Conservation (phyloP, 140 eudicot species). For the Stevia rebaudiana region DNA sequence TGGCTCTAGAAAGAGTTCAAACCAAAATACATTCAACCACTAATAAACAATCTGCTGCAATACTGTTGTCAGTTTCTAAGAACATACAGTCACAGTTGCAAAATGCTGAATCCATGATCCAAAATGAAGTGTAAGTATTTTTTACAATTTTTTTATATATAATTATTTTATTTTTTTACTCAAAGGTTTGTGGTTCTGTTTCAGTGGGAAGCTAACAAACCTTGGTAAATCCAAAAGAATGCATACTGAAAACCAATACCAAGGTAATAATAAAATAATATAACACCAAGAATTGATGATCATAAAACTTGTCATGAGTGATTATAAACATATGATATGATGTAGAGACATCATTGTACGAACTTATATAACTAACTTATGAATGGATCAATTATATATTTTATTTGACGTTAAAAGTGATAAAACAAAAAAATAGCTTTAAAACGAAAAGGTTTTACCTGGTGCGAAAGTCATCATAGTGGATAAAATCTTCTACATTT, state of each 20-base stretch:
- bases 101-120: conserved; percentile 71
- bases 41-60: conserved; percentile 62
- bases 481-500: background rate
- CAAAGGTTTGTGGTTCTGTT: conserved; percentile 32
- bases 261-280: conserved; percentile 43
- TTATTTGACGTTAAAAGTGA: background rate
- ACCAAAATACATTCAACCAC: conserved; percentile 58
- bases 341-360: background rate
- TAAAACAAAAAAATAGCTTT: background rate
- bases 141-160: background rate
- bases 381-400: background rate
- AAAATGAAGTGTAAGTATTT: conserved; percentile 62
- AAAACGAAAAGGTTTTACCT: background rate
- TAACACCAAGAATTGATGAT: conserved; percentile 6
- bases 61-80: conserved; percentile 57
- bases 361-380: background rate
- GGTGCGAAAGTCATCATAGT: conserved; percentile 2
- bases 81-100: conserved; percentile 57
- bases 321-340: conserved; percentile 1
- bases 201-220: conserved; percentile 74
- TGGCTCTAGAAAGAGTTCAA: conserved; percentile 64
- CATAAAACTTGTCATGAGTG: background rate
- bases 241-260: conserved; percentile 50
- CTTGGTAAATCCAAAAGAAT: conserved; percentile 55
- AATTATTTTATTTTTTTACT: conserved; percentile 12